Percentiles rank a stretch among this genome's conserved stretches.
phyloP scores from a whole-genome alignment of 2,329 filamentous ascomycete species.

The Neonectria punicea region DNA sequence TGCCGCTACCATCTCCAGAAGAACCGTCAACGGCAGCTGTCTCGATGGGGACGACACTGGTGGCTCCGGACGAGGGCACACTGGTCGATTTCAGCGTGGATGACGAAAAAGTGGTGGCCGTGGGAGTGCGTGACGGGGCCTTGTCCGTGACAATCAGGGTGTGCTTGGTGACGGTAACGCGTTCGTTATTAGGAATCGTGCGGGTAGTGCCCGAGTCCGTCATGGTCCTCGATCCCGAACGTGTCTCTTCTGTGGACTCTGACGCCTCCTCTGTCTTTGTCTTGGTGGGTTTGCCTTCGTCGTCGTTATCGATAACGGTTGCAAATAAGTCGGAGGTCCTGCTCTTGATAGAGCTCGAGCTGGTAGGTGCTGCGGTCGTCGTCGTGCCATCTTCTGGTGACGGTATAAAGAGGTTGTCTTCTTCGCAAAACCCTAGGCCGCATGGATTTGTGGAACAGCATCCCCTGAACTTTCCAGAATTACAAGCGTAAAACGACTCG shows the following conservation, averaged over 20 bases:
- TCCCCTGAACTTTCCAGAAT: slow-evolving; percentile 50
- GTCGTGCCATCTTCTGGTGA: background rate
- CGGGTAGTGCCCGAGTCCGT: slow-evolving; percentile 52
- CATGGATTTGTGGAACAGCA: slow-evolving; percentile 61
- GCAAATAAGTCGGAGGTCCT: background rate
- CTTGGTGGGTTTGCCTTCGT: slow-evolving; percentile 5
- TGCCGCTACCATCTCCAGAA: background rate
- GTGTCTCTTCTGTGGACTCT: background rate
- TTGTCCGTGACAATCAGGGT: slow-evolving; percentile 47
- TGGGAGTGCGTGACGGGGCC: slow-evolving; percentile 30
- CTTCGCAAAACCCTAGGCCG: slow-evolving; percentile 45
- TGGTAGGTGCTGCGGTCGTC: background rate
- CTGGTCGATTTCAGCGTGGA: slow-evolving; percentile 8
- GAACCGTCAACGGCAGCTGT: slow-evolving; percentile 12
- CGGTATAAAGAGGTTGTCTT: background rate
- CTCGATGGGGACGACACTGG: slow-evolving; percentile 20
- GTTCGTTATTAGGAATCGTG: slow-evolving; percentile 49
- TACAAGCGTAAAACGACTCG: slow-evolving; percentile 52
- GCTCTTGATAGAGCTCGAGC: slow-evolving; percentile 14
- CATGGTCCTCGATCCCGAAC: slow-evolving; percentile 35
- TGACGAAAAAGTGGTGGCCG: slow-evolving; percentile 19
- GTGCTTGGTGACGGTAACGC: slow-evolving; percentile 49
- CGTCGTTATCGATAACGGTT: background rate
- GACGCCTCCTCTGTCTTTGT: slow-evolving; percentile 14
- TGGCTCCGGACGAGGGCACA: slow-evolving; percentile 19